These are phyloP conservation scores for Kuraishia cidri DNA, from an alignment of 805 yeast species.

Conservation along the genomic window DNA sequence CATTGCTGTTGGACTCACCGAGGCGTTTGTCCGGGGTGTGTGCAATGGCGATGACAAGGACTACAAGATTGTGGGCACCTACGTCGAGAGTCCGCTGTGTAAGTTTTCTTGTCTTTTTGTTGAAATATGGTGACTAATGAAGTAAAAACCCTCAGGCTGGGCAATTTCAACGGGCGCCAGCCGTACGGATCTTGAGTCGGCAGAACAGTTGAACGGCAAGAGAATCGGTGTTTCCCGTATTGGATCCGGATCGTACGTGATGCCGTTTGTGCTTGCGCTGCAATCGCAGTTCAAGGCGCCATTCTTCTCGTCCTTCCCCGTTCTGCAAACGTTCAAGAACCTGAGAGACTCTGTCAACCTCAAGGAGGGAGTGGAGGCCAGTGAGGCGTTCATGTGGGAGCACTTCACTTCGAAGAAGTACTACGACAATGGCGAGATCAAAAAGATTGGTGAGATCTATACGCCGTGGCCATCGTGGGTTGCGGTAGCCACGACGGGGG, in stretches of 20 bases:
- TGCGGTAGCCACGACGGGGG: conserved; percentile 36
- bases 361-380: conserved; percentile 28
- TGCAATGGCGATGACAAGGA: conserved; percentile 53
- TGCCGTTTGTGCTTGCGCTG: conserved; percentile 78
- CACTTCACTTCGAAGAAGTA: conserved; percentile 82
- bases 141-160: conserved; percentile 33
- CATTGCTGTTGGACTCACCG: conserved; percentile 83
- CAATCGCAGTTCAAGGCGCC: conserved; percentile 45
- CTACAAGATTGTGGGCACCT: conserved; percentile 70
- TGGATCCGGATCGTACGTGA: conserved; percentile 88
- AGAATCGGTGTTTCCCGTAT: conserved; percentile 76
- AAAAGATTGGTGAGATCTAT: conserved; percentile 76
- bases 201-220: conserved; percentile 48
- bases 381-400: conserved; percentile 96
- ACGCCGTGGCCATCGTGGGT: conserved; percentile 99
- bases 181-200: conserved; percentile 43
- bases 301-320: conserved; percentile 42
- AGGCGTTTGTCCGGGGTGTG: conserved; percentile 79
- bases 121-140: background rate
- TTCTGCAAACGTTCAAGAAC: conserved; percentile 61
- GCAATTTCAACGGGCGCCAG: conserved; percentile 71
- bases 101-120: background rate
- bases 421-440: conserved; percentile 74
- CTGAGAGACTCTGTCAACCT: conserved; percentile 74
- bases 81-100: conserved; percentile 78